Percentiles rank a stretch among this genome's conserved stretches.
phyloP scores from a whole-genome alignment of 495 filamentous ascomycete species.

The Jackrogersella minutella region DNA sequence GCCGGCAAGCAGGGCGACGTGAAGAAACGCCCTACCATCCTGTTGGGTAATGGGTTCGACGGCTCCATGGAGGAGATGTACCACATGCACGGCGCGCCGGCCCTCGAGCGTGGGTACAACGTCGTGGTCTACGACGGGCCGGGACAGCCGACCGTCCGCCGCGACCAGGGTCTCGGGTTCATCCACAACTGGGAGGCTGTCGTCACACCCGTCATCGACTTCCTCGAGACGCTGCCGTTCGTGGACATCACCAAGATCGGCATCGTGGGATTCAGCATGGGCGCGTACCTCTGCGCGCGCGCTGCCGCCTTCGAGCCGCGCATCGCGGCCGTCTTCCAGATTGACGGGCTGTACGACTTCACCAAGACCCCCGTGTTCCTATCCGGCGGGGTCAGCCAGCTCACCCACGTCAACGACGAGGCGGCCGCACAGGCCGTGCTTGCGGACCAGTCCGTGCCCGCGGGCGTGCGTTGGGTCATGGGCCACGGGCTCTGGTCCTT shows the following conservation, averaged over 20 bases:
- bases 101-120: constrained; percentile 55
- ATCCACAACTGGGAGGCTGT: constrained; percentile 59
- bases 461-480: constrained; percentile 43
- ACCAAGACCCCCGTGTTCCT: constrained; percentile 2
- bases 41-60: constrained; percentile 54
- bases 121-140: constrained; percentile 59
- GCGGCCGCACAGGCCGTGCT: constrained; percentile 18
- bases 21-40: constrained; percentile 45
- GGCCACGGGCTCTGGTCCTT: constrained; percentile 54
- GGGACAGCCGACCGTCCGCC: constrained; percentile 55
- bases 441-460: not conserved
- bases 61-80: constrained; percentile 54
- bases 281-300: constrained; percentile 49
- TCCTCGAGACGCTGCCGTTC: constrained; percentile 38
- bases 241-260: constrained; percentile 44
- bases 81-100: constrained; percentile 46
- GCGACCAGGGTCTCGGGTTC: constrained; percentile 57
- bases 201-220: constrained; percentile 56
- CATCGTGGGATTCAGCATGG: constrained; percentile 50
- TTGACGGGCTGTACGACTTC: constrained; percentile 51
- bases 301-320: constrained; percentile 56
- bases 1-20: constrained; percentile 6
- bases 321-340: constrained; percentile 47
- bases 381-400: not conserved
- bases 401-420: constrained; percentile 1